These are phyloP conservation scores for Kalmanozyma brasiliensis DNA, from an alignment of 1,284 basidiomycete species.

Conservation along the genomic window DNA sequence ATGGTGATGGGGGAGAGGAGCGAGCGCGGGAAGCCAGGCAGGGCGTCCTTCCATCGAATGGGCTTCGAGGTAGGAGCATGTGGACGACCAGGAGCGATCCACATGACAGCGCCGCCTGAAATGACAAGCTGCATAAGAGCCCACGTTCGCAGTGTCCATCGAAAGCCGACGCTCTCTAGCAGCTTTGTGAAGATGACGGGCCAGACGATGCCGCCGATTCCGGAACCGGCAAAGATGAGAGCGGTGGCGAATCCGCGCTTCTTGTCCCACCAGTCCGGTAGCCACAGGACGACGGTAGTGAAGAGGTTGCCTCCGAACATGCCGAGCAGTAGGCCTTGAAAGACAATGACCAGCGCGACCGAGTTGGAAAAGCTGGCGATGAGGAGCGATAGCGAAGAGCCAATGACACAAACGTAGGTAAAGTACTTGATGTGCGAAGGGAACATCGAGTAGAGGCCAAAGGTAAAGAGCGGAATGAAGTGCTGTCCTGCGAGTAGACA, in stretches of 20 bases:
- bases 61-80: not conserved
- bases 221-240: slow-evolving; percentile 51
- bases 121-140: slow-evolving; percentile 43
- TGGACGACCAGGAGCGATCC: slow-evolving; percentile 20
- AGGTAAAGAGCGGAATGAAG: slow-evolving; percentile 49
- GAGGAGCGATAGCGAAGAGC: slow-evolving; percentile 38
- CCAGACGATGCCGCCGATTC: slow-evolving; percentile 55
- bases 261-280: slow-evolving; percentile 56
- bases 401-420: slow-evolving; percentile 28
- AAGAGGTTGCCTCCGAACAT: slow-evolving; percentile 49
- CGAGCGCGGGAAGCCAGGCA: slow-evolving; percentile 34
- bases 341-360: slow-evolving; percentile 44
- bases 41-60: slow-evolving; percentile 21
- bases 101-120: slow-evolving; percentile 26
- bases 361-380: slow-evolving; percentile 50
- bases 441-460: slow-evolving; percentile 46
- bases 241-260: slow-evolving; percentile 50
- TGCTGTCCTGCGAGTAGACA: slow-evolving; percentile 49
- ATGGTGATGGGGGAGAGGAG: slow-evolving; percentile 19
- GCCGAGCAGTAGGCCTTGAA: slow-evolving; percentile 55
- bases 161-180: slow-evolving; percentile 46
- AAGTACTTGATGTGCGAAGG: slow-evolving; percentile 45
- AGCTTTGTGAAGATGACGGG: slow-evolving; percentile 47
- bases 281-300: slow-evolving; percentile 51
- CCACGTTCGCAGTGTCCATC: slow-evolving; percentile 51